Evolutionary conservation across 768 basidiomycete species (phyloP).

Genomic region (Tulasnella sp.): DNA sequence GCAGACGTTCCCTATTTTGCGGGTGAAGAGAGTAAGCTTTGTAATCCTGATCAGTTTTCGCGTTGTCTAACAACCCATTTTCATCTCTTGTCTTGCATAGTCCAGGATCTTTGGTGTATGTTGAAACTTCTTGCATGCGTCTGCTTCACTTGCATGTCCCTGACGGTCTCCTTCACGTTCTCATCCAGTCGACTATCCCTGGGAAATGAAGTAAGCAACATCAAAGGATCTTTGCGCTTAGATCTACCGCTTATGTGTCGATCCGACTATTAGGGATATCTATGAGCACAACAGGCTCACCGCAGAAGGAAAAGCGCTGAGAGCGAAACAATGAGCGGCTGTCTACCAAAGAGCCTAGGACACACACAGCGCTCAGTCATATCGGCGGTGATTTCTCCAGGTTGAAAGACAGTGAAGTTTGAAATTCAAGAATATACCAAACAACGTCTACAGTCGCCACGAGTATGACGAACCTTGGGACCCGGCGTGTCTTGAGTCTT

Average conservation of each 20-base stretch:
- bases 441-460: too few relatives aligned
- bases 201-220: constrained; percentile 57
- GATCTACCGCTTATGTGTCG: not conserved
- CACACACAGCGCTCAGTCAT: too few relatives aligned
- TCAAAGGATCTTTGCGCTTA: not conserved
- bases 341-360: not conserved
- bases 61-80: not conserved
- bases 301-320: constrained; percentile 18
- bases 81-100: constrained; percentile 14
- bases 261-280: constrained; percentile 43
- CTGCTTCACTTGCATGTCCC: not conserved
- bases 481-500: too few relatives aligned
- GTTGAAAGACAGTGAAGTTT: too few relatives aligned
- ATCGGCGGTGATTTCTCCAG: not conserved
- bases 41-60: constrained; percentile 6
- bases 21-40: constrained; percentile 44
- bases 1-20: constrained; percentile 65
- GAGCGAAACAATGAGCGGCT: not conserved
- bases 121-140: not conserved
- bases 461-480: too few relatives aligned
- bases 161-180: not conserved
- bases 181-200: constrained; percentile 70
- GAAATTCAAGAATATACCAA: too few relatives aligned
- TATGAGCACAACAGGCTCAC: constrained; percentile 64
- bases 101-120: constrained; percentile 5